phyloP scores from a whole-genome alignment of 306 rosid genomes.

The Vigna radiata region DNA sequence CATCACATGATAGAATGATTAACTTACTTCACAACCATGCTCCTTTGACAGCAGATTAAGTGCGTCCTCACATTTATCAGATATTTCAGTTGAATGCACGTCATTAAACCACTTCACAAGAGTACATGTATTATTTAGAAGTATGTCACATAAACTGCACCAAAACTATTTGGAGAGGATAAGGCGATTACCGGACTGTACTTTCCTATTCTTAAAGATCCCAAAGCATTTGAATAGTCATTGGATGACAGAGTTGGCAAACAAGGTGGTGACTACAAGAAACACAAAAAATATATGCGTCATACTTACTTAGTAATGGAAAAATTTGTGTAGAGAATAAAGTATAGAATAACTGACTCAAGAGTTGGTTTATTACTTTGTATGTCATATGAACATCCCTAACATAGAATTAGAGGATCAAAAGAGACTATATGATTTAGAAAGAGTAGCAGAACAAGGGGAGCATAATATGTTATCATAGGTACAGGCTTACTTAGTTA shows the following conservation, averaged over 20 bases:
- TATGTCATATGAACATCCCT: background rate
- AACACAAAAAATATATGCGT: conserved; percentile 44
- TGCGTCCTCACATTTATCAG: conserved; percentile 83
- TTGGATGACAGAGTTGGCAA: conserved; percentile 70
- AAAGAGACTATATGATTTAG: background rate
- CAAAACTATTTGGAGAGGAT: conserved; percentile 25
- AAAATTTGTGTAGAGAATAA: background rate
- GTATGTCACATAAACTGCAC: conserved; percentile 14
- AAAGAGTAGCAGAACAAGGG: background rate
- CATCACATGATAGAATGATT: conserved; percentile 25
- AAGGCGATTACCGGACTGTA: conserved; percentile 67
- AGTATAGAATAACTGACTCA: conserved; percentile 16
- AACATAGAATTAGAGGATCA: conserved; percentile 7
- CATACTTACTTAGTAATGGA: background rate
- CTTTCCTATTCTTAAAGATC: conserved; percentile 79
- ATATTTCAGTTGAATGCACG: conserved; percentile 78
- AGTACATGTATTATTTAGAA: conserved; percentile 40
- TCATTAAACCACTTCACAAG: conserved; percentile 88
- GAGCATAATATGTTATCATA: background rate
- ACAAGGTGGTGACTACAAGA: conserved; percentile 73
- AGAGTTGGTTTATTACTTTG: conserved; percentile 17
- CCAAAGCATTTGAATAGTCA: conserved; percentile 63
- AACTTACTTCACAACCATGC: conserved; percentile 87
- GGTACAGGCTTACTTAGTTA: background rate
- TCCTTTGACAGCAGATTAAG: conserved; percentile 63